Percentiles rank a stretch among this genome's conserved stretches.
phyloP scores from a whole-genome alignment of 1,284 basidiomycete genomes.

The Cutaneotrichosporon cutaneum region DNA sequence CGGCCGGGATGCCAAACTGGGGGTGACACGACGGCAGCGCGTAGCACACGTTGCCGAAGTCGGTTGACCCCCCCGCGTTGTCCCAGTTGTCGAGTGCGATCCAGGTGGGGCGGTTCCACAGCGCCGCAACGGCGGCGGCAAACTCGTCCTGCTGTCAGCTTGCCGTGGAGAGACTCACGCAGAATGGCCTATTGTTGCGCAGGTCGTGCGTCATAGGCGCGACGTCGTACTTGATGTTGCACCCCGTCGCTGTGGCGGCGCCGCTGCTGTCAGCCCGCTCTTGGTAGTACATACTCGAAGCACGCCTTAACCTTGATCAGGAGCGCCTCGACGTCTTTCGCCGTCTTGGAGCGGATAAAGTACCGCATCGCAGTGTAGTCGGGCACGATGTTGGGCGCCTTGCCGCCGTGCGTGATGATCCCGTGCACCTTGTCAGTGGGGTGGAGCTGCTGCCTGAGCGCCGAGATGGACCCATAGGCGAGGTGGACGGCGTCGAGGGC shows the following conservation, averaged over 20 bases:
- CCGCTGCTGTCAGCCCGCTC: background rate
- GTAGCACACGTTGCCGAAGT: conserved; percentile 29
- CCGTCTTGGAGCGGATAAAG: conserved; percentile 65
- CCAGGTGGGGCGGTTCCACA: conserved; percentile 1
- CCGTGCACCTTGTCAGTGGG: conserved; percentile 23
- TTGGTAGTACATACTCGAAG: conserved; percentile 54
- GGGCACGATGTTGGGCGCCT: conserved; percentile 65
- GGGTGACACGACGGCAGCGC: conserved; percentile 31
- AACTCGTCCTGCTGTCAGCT: conserved; percentile 14
- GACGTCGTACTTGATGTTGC: conserved; percentile 59
- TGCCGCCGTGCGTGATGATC: conserved; percentile 58
- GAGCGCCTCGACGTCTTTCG: conserved; percentile 59
- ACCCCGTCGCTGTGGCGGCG: conserved; percentile 68
- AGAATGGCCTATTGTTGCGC: conserved; percentile 37
- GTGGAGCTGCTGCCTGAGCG: conserved; percentile 65
- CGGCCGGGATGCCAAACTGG: conserved; percentile 23
- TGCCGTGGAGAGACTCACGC: background rate
- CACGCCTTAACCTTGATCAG: conserved; percentile 60
- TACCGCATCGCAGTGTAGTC: conserved; percentile 70
- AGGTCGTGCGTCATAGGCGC: conserved; percentile 59
- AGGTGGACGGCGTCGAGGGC: conserved; percentile 79
- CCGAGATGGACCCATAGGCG: conserved; percentile 73
- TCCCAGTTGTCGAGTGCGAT: conserved; percentile 15
- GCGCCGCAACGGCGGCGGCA: conserved; percentile 10
- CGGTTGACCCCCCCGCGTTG: conserved; percentile 15